These are phyloP conservation scores for Hibiscus mutabilis DNA, from an alignment of 345 rosid genomes.

Conservation along the genomic window DNA sequence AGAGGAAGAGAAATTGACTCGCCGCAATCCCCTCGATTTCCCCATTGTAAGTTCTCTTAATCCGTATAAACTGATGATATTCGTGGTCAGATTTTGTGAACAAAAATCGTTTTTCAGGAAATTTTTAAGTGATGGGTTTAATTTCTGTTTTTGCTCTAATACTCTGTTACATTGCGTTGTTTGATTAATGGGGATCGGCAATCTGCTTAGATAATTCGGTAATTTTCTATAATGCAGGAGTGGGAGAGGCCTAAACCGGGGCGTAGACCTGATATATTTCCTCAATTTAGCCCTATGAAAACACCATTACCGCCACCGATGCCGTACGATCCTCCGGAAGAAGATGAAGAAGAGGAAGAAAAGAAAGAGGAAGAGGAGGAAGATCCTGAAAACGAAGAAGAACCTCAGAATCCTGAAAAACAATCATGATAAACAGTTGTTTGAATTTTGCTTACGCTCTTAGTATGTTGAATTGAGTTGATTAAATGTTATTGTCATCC, in stretches of 20 bases:
- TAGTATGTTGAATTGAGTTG: constrained; percentile 2
- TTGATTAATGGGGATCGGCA: background rate
- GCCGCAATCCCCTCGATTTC: constrained; percentile 64
- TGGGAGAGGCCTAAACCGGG: constrained; percentile 77
- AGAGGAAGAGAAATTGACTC: constrained; percentile 63
- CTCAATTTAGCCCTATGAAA: constrained; percentile 75
- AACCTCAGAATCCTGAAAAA: constrained; percentile 25
- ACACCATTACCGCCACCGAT: constrained; percentile 68
- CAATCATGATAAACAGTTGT: constrained; percentile 1
- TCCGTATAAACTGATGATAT: background rate
- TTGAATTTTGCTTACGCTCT: background rate
- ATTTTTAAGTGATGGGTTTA: no score
- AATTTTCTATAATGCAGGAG: constrained; percentile 33
- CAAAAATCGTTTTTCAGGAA: no score
- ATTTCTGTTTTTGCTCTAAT: no score
- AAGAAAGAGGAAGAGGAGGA: no score
- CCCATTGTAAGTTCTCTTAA: constrained; percentile 39
- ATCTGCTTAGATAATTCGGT: background rate
- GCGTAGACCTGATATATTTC: constrained; percentile 68
- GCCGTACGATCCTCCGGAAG: constrained; percentile 70
- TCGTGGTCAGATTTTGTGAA: no score
- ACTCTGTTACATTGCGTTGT: background rate
- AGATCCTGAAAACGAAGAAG: constrained; percentile 48
- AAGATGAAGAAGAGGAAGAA: constrained; percentile 72
- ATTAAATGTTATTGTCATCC: background rate